Percentiles rank a stretch among this genome's conserved stretches.
These are phyloP conservation scores for Serendipita indica DNA, from an alignment of 768 basidiomycete species.

Conservation along the genomic window DNA sequence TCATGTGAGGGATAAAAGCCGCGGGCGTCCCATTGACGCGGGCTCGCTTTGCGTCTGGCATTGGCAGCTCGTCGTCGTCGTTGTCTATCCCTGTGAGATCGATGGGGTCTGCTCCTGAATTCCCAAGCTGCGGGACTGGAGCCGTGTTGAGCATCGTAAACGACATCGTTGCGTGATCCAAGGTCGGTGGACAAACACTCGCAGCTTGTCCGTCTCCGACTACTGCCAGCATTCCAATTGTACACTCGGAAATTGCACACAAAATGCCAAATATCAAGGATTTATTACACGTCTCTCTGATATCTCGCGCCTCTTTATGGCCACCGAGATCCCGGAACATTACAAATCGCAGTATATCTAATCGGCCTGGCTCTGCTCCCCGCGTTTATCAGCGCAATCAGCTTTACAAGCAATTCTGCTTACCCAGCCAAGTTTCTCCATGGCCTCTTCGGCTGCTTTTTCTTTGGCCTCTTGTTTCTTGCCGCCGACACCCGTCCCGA, in stretches of 20 bases:
- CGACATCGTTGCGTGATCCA: background rate
- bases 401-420: too few species aligned
- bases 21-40: conserved; percentile 1
- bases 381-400: too few species aligned
- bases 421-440: background rate
- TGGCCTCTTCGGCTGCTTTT: background rate
- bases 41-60: background rate
- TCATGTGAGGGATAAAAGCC: background rate
- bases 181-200: background rate
- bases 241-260: background rate
- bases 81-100: conserved; percentile 7
- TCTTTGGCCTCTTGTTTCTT: background rate
- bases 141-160: too few species aligned
- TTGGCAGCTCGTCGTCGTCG: conserved; percentile 3
- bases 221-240: background rate
- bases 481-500: background rate
- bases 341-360: too few species aligned
- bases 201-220: background rate
- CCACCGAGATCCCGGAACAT: too few species aligned
- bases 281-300: too few species aligned
- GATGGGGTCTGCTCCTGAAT: background rate
- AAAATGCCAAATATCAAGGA: background rate
- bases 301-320: too few species aligned
- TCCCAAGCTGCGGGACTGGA: background rate
- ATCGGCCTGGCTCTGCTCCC: too few species aligned